Evolutionary conservation across 495 filamentous ascomycete species (phyloP).

Genomic region (Wilcoxina mikolae): DNA sequence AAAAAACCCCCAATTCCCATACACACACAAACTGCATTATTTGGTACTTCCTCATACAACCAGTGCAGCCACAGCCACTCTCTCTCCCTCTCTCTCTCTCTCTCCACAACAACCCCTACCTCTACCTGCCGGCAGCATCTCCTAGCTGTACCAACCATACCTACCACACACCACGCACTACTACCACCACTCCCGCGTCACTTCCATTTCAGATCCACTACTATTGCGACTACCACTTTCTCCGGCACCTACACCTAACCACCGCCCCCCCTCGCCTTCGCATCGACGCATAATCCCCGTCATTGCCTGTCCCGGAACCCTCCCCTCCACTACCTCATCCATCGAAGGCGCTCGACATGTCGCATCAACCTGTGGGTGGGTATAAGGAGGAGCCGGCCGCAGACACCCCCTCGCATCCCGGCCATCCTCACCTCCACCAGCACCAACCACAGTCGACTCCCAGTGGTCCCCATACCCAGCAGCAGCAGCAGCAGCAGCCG

Average conservation of each 20-base stretch:
- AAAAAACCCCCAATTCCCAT: too few relatives aligned
- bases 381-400: slow-evolving; percentile 31
- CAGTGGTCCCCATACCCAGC: slow-evolving; percentile 18
- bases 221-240: not conserved
- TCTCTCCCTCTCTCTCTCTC: too few relatives aligned
- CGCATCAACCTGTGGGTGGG: slow-evolving; percentile 26
- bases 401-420: slow-evolving; percentile 26
- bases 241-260: not conserved
- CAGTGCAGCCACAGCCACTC: too few relatives aligned
- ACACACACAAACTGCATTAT: too few relatives aligned
- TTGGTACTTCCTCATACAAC: not conserved
- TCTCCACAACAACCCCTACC: not conserved
- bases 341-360: slow-evolving; percentile 11
- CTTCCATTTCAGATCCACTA: too few relatives aligned
- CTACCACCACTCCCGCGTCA: not conserved
- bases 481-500: slow-evolving; percentile 30
- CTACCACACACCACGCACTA: not conserved
- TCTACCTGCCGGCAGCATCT: not conserved
- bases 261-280: not conserved
- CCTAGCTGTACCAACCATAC: too few relatives aligned
- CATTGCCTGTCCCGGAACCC: not conserved
- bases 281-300: not conserved
- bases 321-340: not conserved
- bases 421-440: slow-evolving; percentile 25
- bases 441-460: slow-evolving; percentile 18